Conservation (phyloP, 768 basidiomycete genomes). For the Naganishia randhawae region DNA sequence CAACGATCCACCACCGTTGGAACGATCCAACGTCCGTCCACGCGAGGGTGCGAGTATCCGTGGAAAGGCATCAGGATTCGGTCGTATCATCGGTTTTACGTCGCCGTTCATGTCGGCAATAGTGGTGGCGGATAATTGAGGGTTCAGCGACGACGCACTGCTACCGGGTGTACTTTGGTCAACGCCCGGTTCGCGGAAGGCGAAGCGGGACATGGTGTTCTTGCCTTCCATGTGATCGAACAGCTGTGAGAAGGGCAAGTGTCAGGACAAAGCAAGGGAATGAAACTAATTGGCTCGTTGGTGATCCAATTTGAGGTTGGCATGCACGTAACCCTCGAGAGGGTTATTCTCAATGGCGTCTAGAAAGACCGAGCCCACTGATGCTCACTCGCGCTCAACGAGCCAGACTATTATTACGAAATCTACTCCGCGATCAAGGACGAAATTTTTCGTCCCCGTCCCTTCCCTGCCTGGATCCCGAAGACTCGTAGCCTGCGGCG, state of each 20-base stretch:
- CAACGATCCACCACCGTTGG: slow-evolving; percentile 3
- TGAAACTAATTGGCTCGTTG: too few relatives aligned
- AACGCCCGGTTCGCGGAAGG: background rate
- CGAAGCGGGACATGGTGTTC: slow-evolving; percentile 4
- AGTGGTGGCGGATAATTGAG: background rate
- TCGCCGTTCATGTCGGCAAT: background rate
- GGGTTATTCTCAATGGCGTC: too few relatives aligned
- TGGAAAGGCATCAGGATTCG: slow-evolving; percentile 25
- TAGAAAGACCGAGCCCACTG: too few relatives aligned
- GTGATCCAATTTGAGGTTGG: too few relatives aligned
- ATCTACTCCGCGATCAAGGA: too few relatives aligned
- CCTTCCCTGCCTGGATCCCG: too few relatives aligned
- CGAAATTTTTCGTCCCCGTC: too few relatives aligned
- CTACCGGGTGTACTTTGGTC: background rate
- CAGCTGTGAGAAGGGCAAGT: background rate
- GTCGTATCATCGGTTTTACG: background rate
- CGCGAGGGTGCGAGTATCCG: slow-evolving; percentile 15
- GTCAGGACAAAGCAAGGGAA: too few relatives aligned
- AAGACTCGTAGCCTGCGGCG: background rate
- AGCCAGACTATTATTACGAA: too few relatives aligned
- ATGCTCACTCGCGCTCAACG: too few relatives aligned
- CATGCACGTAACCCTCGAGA: too few relatives aligned
- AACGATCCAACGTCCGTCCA: slow-evolving; percentile 3
- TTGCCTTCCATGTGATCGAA: slow-evolving; percentile 16
- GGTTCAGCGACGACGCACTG: background rate